Conservation (phyloP, 2,329 filamentous ascomycete genomes). For the Periconia sp. region DNA sequence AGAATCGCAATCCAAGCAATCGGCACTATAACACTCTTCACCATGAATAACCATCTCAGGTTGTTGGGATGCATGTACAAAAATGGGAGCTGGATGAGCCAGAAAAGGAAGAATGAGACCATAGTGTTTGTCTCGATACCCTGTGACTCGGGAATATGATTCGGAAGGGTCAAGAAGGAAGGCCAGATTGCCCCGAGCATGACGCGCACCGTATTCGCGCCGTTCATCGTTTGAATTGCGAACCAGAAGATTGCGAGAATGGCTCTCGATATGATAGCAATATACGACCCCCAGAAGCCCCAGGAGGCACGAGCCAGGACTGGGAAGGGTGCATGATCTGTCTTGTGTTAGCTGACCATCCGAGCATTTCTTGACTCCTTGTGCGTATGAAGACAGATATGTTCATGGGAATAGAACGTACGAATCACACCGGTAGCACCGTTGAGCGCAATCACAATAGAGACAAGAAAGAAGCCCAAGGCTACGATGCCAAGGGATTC, state of each 20-base stretch:
- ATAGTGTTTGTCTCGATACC: slow-evolving; percentile 65
- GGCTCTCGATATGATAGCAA: slow-evolving; percentile 60
- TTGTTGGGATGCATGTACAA: slow-evolving; percentile 63
- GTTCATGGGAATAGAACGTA: slow-evolving; percentile 10
- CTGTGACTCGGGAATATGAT: slow-evolving; percentile 57
- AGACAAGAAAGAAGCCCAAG: slow-evolving; percentile 59
- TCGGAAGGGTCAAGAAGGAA: slow-evolving; percentile 59
- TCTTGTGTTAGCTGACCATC: slow-evolving; percentile 31
- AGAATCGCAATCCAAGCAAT: slow-evolving; percentile 67
- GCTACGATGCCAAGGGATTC: slow-evolving; percentile 62
- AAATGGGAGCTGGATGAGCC: slow-evolving; percentile 61
- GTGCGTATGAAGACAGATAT: too few relatives aligned
- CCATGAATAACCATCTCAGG: slow-evolving; percentile 61
- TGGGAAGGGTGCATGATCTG: slow-evolving; percentile 62
- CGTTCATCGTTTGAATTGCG: slow-evolving; percentile 70
- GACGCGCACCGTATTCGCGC: slow-evolving; percentile 59
- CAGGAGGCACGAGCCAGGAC: slow-evolving; percentile 62
- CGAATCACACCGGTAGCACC: slow-evolving; percentile 55
- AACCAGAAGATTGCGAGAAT: slow-evolving; percentile 68
- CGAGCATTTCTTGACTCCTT: too few relatives aligned
- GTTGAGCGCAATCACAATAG: slow-evolving; percentile 66
- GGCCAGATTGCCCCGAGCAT: slow-evolving; percentile 66
- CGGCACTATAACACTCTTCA: slow-evolving; percentile 56
- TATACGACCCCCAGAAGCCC: slow-evolving; percentile 64
- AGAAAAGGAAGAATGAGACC: slow-evolving; percentile 65